A percentile compares a stretch with the other conserved stretches of the same genome.
Evolutionary conservation across 2,329 filamentous ascomycete species (phyloP).

Genomic region (Sclerotinia borealis): DNA sequence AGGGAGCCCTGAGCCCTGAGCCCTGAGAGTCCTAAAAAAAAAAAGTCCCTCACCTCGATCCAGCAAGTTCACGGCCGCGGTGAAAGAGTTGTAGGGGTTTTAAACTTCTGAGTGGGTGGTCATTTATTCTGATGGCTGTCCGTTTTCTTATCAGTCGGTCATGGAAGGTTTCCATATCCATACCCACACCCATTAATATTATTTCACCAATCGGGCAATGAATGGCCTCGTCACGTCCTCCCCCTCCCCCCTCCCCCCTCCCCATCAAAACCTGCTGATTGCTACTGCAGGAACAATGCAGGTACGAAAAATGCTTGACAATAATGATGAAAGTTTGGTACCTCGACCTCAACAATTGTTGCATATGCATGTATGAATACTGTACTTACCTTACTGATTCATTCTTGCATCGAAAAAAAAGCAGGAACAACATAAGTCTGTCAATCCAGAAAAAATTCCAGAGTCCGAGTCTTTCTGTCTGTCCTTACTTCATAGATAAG

Average conservation of each 20-base stretch:
- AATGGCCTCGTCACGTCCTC: not conserved
- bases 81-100: conserved; percentile 9
- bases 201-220: conserved; percentile 15
- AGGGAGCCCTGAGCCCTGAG: not conserved
- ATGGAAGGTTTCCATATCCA: not conserved
- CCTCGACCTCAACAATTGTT: not conserved
- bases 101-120: conserved; percentile 6
- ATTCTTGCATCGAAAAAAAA: conserved; percentile 1
- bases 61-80: conserved; percentile 5
- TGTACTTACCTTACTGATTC: not conserved
- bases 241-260: not conserved
- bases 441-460: not conserved
- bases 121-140: not conserved
- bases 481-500: not conserved
- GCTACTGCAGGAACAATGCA: conserved; percentile 30
- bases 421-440: conserved; percentile 1
- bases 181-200: not conserved
- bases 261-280: conserved; percentile 5
- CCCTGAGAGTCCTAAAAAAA: not conserved
- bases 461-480: not conserved
- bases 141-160: conserved; percentile 7
- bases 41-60: no score
- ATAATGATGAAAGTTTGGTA: conserved; percentile 6
- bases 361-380: conserved; percentile 10
- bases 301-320: conserved; percentile 19